Percentiles rank a stretch among this genome's conserved stretches.
Conservation (phyloP, 169 alveolate genomes). For the Perkinsus marinus region DNA sequence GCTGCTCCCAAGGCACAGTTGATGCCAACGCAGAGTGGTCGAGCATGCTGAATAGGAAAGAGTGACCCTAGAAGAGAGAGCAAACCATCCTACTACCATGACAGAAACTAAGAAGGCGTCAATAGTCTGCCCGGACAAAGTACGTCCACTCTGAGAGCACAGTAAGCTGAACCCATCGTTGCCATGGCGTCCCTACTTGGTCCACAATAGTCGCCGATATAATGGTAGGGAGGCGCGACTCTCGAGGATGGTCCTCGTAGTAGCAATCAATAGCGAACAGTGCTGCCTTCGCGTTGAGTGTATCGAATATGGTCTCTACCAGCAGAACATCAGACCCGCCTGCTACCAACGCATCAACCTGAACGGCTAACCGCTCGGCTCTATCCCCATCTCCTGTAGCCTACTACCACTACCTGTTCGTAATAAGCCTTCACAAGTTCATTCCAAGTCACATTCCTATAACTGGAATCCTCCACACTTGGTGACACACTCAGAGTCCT, state of each 20-base stretch:
- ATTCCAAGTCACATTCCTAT: constrained; percentile 19
- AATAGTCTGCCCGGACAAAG: constrained; percentile 40
- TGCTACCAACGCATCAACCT: constrained; percentile 29
- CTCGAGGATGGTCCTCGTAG: constrained; percentile 15
- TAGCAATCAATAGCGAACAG: constrained; percentile 32
- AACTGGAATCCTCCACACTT: constrained; percentile 37
- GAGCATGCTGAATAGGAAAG: constrained; percentile 13
- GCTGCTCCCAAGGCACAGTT: constrained; percentile 47
- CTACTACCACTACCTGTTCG: background rate
- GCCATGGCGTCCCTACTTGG: background rate
- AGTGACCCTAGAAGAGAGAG: background rate
- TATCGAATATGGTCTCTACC: constrained; percentile 42
- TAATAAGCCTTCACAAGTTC: constrained; percentile 16
- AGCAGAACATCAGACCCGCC: constrained; percentile 39
- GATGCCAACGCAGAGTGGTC: constrained; percentile 42
- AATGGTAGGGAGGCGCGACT: constrained; percentile 29
- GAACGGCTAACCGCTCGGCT: background rate
- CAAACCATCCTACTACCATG: background rate
- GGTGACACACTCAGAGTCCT: constrained; percentile 34
- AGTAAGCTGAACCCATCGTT: background rate
- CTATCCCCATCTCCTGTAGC: background rate
- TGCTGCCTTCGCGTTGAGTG: constrained; percentile 41
- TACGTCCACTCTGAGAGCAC: constrained; percentile 30
- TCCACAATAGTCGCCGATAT: constrained; percentile 42
- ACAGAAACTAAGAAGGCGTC: constrained; percentile 42